Evolutionary conservation across 2,329 filamentous ascomycete species (phyloP), one percentile per base, ranked within the genome.

Genomic region (Neurospora sp.): DNA sequence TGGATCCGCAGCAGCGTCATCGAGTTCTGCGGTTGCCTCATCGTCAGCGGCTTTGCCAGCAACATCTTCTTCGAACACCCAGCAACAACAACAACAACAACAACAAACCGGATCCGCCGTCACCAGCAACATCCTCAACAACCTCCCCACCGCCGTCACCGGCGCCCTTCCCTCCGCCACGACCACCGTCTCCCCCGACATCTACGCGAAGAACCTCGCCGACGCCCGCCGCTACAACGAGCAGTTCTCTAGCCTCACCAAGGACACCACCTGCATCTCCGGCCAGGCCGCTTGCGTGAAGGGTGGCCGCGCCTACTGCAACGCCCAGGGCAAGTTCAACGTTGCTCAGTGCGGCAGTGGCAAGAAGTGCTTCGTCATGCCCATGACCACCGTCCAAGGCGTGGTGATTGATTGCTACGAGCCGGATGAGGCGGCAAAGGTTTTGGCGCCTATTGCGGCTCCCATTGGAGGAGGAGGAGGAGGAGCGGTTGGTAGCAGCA

Each of bases 211-310:
- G 68, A 86, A 86, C 72, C 79, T 88, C 23, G 79, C 79, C 10
- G 73, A 79, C 42, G 84, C 84, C 10, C 77, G 79, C 52, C 70
- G 77, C 3, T 82, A 85, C 74, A 89, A 89, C 76, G 72, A 78
- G 10, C 72, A 84, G 33, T 87, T 85, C 71, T 79, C 80, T 36
- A 76, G 73, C 1, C 77, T 86, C 40, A 83, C 81, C 0, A 78
- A 81, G 6, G 73, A 82, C 23, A 83, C 84, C 2, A 79, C 83
- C 68, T 89, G 87, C 75, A 75, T 74, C 0, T 68, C 75, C 1
- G 79, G 79, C 36, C 84, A 88, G 70, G 80, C 82, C 2, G 86
- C 86, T 4, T 89, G 87, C 69, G 82, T 89, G 66, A 76, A 79
- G 15, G 84, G 85, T 28, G 80, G 82, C 67, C 74, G 84, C 4